A percentile compares a stretch with the other conserved stretches of the same genome.
phyloP scores from a whole-genome alignment of 345 rosid species.

The Brassica napus region Da-Ae NC_063434.1:13784001-13784500 shows the following conservation, averaged over 20 bases:
- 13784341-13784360: background rate
- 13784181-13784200: background rate
- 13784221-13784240: background rate
- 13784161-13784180: conserved; percentile 1
- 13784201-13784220: background rate
- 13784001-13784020: background rate
- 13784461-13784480: conserved; percentile 59
- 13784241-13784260: background rate
- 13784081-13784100: background rate
- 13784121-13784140: background rate
- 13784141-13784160: background rate
- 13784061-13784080: background rate
- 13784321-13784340: background rate
- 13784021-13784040: background rate
- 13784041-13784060: background rate
- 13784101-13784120: background rate
- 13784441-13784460: conserved; percentile 64
- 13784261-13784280: background rate
- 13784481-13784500: conserved; percentile 67
- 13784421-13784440: conserved; percentile 75
- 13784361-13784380: background rate
- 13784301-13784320: background rate
- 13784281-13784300: background rate
- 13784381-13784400: background rate
- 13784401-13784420: background rate